Evolutionary conservation across 352 stramenopile genomes (phyloP).

Genomic region (Pythium rhizo-oryzae): DNA sequence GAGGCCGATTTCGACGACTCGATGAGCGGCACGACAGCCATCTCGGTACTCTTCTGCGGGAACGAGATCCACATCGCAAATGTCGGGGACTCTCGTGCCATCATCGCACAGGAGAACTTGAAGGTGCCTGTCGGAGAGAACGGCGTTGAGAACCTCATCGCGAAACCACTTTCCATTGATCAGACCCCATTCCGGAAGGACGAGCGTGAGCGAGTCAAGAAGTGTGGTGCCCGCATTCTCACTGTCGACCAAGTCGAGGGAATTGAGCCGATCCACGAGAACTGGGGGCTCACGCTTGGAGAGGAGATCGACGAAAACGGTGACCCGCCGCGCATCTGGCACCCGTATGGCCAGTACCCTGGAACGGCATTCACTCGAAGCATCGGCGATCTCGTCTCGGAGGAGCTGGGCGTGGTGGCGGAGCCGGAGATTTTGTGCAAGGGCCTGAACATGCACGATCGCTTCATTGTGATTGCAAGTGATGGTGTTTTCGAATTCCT

Average conservation of each 20-base stretch:
- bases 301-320: conserved; percentile 92
- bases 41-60: conserved; percentile 91
- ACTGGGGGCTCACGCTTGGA: conserved; percentile 89
- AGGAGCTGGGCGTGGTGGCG: conserved; percentile 91
- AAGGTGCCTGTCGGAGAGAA: conserved; percentile 59
- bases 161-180: conserved; percentile 91
- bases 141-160: conserved; percentile 75
- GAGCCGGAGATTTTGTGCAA: conserved; percentile 94
- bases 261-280: conserved; percentile 90
- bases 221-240: conserved; percentile 92
- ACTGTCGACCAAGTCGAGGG: conserved; percentile 97
- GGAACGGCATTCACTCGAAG: conserved; percentile 98
- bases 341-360: conserved; percentile 86
- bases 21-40: conserved; percentile 95
- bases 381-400: conserved; percentile 94
- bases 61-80: conserved; percentile 94
- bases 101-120: conserved; percentile 90
- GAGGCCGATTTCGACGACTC: conserved; percentile 90
- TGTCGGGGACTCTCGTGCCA: conserved; percentile 95
- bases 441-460: conserved; percentile 85
- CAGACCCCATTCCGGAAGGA: conserved; percentile 97
- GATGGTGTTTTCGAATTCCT: conserved; percentile 97
- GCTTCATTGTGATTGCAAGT: conserved; percentile 93
- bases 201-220: conserved; percentile 92
- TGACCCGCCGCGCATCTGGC: conserved; percentile 92